Conservation (phyloP, 495 filamentous ascomycete genomes). For the Annulohypoxylon nitens region DNA sequence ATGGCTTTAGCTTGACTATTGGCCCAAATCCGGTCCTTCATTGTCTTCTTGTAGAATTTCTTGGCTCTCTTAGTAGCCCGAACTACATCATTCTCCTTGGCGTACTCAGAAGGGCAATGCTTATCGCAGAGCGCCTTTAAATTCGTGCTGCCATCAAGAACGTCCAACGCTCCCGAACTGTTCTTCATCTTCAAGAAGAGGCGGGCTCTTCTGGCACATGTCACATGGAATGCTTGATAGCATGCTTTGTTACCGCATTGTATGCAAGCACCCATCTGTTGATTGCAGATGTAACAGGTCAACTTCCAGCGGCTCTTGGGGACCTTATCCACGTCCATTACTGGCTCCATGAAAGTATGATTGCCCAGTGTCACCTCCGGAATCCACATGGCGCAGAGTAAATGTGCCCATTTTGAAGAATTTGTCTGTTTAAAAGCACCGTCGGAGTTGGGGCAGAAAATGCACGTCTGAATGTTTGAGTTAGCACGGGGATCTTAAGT, state of each 20-base stretch:
- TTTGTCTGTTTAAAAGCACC: constrained; percentile 99
- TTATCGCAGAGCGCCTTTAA: constrained; percentile 97
- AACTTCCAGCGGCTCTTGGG: constrained; percentile 94
- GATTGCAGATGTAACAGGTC: constrained; percentile 95
- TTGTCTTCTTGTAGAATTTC: constrained; percentile 86
- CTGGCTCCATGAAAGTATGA: constrained; percentile 95
- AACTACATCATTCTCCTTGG: constrained; percentile 81
- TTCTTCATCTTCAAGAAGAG: constrained; percentile 98
- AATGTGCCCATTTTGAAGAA: constrained; percentile 93
- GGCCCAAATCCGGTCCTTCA: constrained; percentile 90
- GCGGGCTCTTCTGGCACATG: constrained; percentile 88
- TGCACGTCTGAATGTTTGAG: constrained; percentile 75
- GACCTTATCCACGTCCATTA: constrained; percentile 97
- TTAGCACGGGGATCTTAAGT: constrained; percentile 26
- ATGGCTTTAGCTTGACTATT: constrained; percentile 90
- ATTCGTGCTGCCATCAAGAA: constrained; percentile 83
- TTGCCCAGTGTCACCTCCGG: constrained; percentile 97
- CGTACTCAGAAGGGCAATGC: constrained; percentile 92
- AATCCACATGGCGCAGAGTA: constrained; percentile 98
- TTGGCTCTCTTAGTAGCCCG: constrained; percentile 64
- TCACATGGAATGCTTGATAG: constrained; percentile 98
- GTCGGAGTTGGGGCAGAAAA: constrained; percentile 97
- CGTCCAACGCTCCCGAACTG: constrained; percentile 79
- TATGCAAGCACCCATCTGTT: constrained; percentile 97
- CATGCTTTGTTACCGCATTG: constrained; percentile 98